Evolutionary conservation across 805 yeast species (phyloP).

Genomic region (Yarrowia keelungensis): DNA sequence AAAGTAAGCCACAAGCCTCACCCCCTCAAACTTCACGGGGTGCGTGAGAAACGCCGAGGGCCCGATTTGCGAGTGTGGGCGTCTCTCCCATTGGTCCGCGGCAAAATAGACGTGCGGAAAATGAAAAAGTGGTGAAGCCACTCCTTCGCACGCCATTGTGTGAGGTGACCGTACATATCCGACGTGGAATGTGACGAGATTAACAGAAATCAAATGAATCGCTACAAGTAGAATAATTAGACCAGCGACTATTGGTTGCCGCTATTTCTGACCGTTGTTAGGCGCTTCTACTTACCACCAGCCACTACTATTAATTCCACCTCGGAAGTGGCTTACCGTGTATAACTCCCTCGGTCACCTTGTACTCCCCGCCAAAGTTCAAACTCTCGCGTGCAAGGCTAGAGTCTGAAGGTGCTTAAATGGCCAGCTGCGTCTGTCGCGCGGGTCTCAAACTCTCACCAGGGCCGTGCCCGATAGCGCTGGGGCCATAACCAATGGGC

Average conservation of each 20-base stretch:
- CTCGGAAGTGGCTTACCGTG: not conserved
- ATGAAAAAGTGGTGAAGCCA: not conserved
- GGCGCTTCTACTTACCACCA: too few species aligned
- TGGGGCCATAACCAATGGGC: not conserved
- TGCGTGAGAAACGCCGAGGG: slow-evolving; percentile 14
- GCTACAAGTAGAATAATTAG: too few species aligned
- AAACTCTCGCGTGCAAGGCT: slow-evolving; percentile 11
- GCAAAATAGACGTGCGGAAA: slow-evolving; percentile 7
- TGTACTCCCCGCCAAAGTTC: not conserved
- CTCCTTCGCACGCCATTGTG: slow-evolving; percentile 9
- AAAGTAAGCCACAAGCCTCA: slow-evolving; percentile 11
- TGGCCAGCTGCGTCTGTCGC: not conserved
- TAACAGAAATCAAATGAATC: too few species aligned
- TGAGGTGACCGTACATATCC: not conserved
- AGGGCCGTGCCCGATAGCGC: slow-evolving; percentile 33
- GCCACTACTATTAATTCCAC: too few species aligned
- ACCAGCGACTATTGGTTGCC: too few species aligned
- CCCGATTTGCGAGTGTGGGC: slow-evolving; percentile 1
- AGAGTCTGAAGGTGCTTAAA: not conserved
- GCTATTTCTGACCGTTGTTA: too few species aligned
- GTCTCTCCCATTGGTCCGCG: slow-evolving; percentile 8
- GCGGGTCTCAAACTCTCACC: slow-evolving; percentile 4
- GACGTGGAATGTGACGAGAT: not conserved
- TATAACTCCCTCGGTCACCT: not conserved
- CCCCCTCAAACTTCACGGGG: slow-evolving; percentile 9